phyloP scores from a whole-genome alignment of 441 rosid genomes.

The Gossypium schwendimanii region DNA sequence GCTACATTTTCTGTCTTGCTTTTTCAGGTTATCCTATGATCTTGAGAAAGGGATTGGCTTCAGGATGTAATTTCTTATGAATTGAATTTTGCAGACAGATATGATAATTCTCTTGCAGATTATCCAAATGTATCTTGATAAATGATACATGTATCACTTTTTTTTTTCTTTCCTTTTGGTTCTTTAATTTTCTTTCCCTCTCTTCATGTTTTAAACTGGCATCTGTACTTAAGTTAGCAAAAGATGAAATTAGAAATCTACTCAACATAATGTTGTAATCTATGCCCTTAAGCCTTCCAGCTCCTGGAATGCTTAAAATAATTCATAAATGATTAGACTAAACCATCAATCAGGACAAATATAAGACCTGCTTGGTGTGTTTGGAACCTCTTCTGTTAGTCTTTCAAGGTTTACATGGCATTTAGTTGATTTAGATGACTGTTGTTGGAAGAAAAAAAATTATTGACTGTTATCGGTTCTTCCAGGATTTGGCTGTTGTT shows the following conservation, averaged over 20 bases:
- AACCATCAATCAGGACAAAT: background rate
- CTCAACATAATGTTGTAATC: slow-evolving; percentile 11
- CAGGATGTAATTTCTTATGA: background rate
- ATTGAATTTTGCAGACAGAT: background rate
- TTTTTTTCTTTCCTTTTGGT: background rate
- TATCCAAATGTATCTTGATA: slow-evolving; percentile 8
- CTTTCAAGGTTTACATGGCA: background rate
- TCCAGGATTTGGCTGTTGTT: slow-evolving; percentile 96
- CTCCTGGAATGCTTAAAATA: background rate
- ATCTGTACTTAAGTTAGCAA: background rate
- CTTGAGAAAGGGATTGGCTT: background rate
- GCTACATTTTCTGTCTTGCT: background rate
- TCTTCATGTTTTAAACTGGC: background rate
- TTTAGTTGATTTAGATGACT: slow-evolving; percentile 10
- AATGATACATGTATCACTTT: background rate
- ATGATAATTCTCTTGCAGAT: slow-evolving; percentile 16
- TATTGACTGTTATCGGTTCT: slow-evolving; percentile 10
- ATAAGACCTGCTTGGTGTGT: background rate
- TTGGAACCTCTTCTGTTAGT: background rate
- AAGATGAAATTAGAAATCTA: slow-evolving; percentile 3
- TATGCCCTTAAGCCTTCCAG: slow-evolving; percentile 7
- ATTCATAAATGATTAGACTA: background rate
- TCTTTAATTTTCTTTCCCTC: background rate
- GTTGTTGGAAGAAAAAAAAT: slow-evolving; percentile 5
- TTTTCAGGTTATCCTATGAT: slow-evolving; percentile 14